A percentile compares a stretch with the other conserved stretches of the same genome.
These are phyloP conservation scores for Populus nigra DNA, from an alignment of 345 rosid genomes.

Conservation along the genomic window DNA sequence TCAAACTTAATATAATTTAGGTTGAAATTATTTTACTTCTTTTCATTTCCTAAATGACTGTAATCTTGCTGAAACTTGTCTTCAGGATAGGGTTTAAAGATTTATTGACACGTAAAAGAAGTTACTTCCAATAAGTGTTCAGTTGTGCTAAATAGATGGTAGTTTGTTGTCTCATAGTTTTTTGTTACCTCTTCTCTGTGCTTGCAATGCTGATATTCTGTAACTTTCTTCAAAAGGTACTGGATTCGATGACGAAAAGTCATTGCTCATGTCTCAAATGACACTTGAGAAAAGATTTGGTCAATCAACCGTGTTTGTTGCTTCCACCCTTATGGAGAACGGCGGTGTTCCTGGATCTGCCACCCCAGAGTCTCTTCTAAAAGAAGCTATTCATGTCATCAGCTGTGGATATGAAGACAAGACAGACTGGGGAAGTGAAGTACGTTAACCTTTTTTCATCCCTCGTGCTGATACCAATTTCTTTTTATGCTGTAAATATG, in stretches of 20 bases:
- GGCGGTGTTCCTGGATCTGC: conserved; percentile 42
- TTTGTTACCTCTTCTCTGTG: background rate
- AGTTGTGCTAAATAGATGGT: background rate
- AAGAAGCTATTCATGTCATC: conserved; percentile 49
- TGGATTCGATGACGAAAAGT: conserved; percentile 43
- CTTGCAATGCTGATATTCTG: background rate
- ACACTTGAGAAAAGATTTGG: conserved; percentile 46
- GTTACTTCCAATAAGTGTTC: background rate
- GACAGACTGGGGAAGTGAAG: conserved; percentile 50
- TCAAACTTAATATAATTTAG: background rate
- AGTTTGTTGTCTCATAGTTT: background rate
- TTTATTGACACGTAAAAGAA: background rate
- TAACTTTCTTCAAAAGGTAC: conserved; percentile 7
- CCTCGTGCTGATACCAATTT: background rate
- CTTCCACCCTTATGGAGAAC: conserved; percentile 42
- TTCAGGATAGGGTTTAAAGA: background rate
- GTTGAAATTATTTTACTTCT: background rate
- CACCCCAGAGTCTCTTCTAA: conserved; percentile 35
- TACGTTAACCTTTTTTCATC: background rate
- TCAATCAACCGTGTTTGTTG: conserved; percentile 41
- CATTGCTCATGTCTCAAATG: conserved; percentile 43
- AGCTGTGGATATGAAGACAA: conserved; percentile 50
- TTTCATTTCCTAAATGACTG: background rate
- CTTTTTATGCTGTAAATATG: background rate
- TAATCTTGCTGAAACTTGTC: background rate